phyloP scores from a whole-genome alignment of 495 filamentous ascomycete genomes.

The Endocarpon pusillum region DNA sequence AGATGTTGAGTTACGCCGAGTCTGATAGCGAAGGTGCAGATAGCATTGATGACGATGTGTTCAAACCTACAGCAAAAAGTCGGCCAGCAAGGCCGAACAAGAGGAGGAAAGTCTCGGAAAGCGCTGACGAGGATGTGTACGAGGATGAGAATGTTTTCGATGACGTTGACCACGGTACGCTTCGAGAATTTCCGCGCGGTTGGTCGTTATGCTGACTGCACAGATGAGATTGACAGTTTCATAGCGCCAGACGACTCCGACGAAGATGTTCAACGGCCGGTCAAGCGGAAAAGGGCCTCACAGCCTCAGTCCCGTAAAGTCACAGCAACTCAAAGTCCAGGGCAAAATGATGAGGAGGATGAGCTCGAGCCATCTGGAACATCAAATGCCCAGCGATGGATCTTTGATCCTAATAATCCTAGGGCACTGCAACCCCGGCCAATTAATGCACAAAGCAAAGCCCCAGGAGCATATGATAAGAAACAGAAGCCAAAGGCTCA shows the following conservation, averaged over 20 bases:
- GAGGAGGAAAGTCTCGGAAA: constrained; percentile 33
- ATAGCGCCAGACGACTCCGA: constrained; percentile 66
- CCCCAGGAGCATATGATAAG: constrained; percentile 21
- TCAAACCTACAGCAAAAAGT: constrained; percentile 24
- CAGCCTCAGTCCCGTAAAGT: constrained; percentile 35
- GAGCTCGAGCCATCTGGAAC: constrained; percentile 34
- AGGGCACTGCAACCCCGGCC: constrained; percentile 39
- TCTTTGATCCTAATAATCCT: constrained; percentile 61
- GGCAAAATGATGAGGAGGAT: constrained; percentile 31
- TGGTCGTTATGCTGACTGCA: constrained; percentile 9
- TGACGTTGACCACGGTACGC: constrained; percentile 34
- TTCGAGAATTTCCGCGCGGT: not conserved
- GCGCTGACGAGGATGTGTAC: constrained; percentile 54
- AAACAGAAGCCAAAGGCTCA: constrained; percentile 59
- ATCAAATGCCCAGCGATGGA: constrained; percentile 74
- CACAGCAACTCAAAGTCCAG: constrained; percentile 30
- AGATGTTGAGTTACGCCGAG: constrained; percentile 29
- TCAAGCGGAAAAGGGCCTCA: constrained; percentile 55
- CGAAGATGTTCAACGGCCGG: constrained; percentile 46
- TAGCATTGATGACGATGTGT: constrained; percentile 36
- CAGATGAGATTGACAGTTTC: constrained; percentile 71
- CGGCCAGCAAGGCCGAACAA: constrained; percentile 26
- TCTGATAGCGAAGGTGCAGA: constrained; percentile 37
- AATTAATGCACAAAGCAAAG: constrained; percentile 20
- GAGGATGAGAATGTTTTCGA: constrained; percentile 36